phyloP scores from a whole-genome alignment of 108 stramenopile species.

The Parietichytrium sp. region DNA sequence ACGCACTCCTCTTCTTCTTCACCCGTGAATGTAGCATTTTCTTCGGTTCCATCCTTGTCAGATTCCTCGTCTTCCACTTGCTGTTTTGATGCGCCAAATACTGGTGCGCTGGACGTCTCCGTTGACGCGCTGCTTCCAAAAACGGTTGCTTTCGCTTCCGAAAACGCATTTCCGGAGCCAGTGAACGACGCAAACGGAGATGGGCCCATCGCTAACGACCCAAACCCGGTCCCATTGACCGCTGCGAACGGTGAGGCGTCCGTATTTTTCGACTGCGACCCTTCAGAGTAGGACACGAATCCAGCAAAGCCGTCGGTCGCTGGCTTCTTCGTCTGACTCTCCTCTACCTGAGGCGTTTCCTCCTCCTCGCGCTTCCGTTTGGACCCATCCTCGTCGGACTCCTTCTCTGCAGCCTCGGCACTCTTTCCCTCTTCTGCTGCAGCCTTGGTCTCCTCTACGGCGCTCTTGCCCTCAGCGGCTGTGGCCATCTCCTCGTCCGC shows the following conservation, averaged over 20 bases:
- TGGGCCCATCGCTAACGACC: neutral
- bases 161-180: slow-evolving; percentile 8
- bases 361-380: no score
- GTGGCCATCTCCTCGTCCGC: no score
- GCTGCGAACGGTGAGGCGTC: slow-evolving; percentile 14
- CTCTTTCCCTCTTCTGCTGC: no score
- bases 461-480: no score
- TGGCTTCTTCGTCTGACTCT: no score
- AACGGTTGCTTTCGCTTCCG: neutral
- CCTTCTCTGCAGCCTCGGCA: no score
- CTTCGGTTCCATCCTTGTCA: neutral
- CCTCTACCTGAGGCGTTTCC: no score
- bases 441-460: no score
- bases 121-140: neutral
- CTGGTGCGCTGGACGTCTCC: neutral
- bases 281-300: no score
- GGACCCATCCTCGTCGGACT: no score
- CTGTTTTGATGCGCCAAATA: neutral
- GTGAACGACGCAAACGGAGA: slow-evolving; percentile 26
- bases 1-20: slow-evolving; percentile 26
- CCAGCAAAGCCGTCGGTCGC: slow-evolving; percentile 12
- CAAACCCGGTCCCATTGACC: neutral
- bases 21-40: neutral
- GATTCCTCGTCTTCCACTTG: neutral
- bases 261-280: no score